Base-by-base conservation (phyloP, 2,329 filamentous ascomycete genomes). In the Paraphaeosphaeria sporulosa region DNA sequence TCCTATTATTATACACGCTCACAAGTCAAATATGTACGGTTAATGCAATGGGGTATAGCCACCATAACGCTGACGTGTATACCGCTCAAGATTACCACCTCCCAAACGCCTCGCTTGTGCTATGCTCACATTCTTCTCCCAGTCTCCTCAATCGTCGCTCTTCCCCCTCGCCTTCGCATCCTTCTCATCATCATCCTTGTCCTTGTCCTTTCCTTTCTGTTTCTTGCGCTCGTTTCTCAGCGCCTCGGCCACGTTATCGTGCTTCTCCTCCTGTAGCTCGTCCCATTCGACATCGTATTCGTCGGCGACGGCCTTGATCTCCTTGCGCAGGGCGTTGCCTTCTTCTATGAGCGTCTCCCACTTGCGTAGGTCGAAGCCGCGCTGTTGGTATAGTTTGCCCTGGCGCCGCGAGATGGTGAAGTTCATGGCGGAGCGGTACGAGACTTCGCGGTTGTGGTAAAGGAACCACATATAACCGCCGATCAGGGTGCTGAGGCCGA, bases 241-340 rank as follows among this genome's bases (percentile, higher is more conserved):
- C 7, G 83, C 85, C 62, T 85, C 78, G 2, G 80, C 81, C 21
- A 87, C 84, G 58, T 76, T 80, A 64, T 90, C 87, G n/a, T 86
- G 86, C 13, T 87, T 88, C 54, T 94, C 87, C 66, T 96, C 91
- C 63, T 81, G 82, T 62, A 83, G 85, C 80, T 95, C 92, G 69
- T 96, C 87, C 92, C 93, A 97, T 54, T 94, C 92, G 8, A 94
- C 92, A 68, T 96, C 93, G 75, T 97, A 97, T 78, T 97, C 93
- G 36, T 89, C 86, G 0, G 94, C 93, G 9, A 96, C 86, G 17
- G 85, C 84, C 78, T 90, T 91, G 76, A 97, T 91, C 78, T 97
- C 94, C 64, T 85, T 86, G 6, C 93, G 81, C 64, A 97, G 77
- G 2, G 84, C 80, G 73, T 96, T 97, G 0, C 89, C 92, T 63